phyloP scores from a whole-genome alignment of 2,329 filamentous ascomycete genomes.

The Botrytis paeoniae region DNA sequence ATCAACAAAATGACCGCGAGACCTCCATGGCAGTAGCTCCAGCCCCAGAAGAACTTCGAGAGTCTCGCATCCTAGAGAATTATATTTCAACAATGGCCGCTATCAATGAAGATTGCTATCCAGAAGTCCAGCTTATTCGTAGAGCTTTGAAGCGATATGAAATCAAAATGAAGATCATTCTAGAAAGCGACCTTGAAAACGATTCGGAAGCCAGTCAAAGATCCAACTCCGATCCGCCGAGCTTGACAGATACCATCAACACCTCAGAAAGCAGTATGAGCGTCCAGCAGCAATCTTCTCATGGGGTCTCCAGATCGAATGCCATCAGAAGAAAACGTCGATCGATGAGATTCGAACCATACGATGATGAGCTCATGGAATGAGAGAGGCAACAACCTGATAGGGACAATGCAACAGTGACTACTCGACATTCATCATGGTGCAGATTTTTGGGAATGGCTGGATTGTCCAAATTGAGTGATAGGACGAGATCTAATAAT shows the following conservation, averaged over 20 bases:
- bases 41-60: background rate
- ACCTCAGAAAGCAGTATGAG: background rate
- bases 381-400: background rate
- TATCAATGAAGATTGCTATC: too few species aligned
- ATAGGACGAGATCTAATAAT: background rate
- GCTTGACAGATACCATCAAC: background rate
- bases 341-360: background rate
- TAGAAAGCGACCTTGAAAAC: background rate
- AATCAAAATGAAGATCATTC: background rate
- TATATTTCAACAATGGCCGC: accelerated
- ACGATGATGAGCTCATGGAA: background rate
- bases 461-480: background rate
- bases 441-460: background rate
- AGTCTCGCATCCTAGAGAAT: background rate
- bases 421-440: background rate
- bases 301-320: background rate
- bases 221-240: background rate
- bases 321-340: background rate
- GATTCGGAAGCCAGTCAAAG: background rate
- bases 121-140: accelerated
- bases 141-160: accelerated
- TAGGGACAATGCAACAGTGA: background rate
- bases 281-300: background rate
- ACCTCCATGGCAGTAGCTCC: background rate
- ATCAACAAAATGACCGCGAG: too few species aligned